Evolutionary conservation across 2,329 filamentous ascomycete genomes (phyloP), one percentile per base, ranked within the genome.

Genomic region (Drechslerella dactyloides): DNA sequence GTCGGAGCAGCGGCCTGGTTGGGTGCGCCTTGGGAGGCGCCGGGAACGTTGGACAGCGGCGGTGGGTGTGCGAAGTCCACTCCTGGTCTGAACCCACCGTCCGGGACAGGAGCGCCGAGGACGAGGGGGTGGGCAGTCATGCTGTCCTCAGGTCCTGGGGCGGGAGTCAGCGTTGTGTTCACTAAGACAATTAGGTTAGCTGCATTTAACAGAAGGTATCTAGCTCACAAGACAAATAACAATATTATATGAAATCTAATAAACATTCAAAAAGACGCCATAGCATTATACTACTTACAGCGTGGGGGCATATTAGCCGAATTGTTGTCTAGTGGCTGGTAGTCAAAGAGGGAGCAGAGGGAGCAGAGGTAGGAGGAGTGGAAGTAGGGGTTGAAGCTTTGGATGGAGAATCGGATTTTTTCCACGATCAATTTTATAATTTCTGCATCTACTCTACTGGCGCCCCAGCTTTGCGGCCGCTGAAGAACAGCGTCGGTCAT

Each of bases 401-500:
- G 23, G 19, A 23, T 50, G 4, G 46, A 50, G 46, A 19, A 17
- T 50, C n/a, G 6, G 46, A 17, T 4, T 23, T 21, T 4, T 50
- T 23, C 21, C 46, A 50, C 11, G 46, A 50, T 50, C n/a, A n/a
- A n/a, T n/a, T n/a, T n/a, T n/a, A n/a, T 50, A 50, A 23, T 50
- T 50, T 42, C 46, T 50, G 21, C 46, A 50, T 23, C 19, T 13
- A 50, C 17, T 23, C 3, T 50, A n/a, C n/a, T n/a, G n/a, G n/a
- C n/a, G n/a, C n/a, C n/a, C n/a, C n/a, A n/a, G n/a, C 27, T 33
- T 13, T 42, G 37, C 15, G 37, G 13, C 37, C n/a, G n/a, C n/a
- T 42, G 37, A 13, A 42, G 4, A 42, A 15, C 37, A 42, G 37
- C 37, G 11, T 42, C 13, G 37, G 11, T 15, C 37, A 42, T 6